These are phyloP conservation scores for Xylogone sp. DNA, from an alignment of 2,329 filamentous ascomycete genomes.

Conservation along the genomic window DNA sequence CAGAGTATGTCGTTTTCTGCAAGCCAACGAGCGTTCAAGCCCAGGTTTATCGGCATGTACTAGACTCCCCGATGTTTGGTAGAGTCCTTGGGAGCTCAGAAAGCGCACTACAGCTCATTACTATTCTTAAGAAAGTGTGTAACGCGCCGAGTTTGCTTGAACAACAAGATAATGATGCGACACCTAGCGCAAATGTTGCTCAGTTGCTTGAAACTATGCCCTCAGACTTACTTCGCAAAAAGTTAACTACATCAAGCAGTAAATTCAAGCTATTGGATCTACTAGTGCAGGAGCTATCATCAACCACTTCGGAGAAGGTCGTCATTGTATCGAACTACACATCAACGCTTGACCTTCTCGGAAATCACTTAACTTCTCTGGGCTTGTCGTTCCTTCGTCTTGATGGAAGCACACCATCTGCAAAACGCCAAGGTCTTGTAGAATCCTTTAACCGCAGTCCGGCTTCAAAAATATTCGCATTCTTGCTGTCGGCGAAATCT, in stretches of 20 bases:
- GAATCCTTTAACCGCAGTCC: conserved; percentile 64
- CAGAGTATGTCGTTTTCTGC: conserved; percentile 92
- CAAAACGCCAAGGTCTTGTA: conserved; percentile 64
- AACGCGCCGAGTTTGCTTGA: conserved; percentile 64
- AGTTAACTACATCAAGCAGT: conserved; percentile 54
- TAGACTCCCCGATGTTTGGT: conserved; percentile 62
- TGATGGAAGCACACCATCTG: conserved; percentile 61
- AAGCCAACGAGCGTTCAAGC: conserved; percentile 87
- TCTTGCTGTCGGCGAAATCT: conserved; percentile 69
- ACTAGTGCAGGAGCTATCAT: conserved; percentile 57
- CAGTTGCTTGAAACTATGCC: conserved; percentile 51
- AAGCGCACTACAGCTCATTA: conserved; percentile 64
- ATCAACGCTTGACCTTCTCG: conserved; percentile 65
- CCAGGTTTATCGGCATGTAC: conserved; percentile 72
- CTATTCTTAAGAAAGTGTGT: conserved; percentile 69
- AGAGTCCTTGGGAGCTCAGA: conserved; percentile 58
- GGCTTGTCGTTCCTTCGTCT: conserved; percentile 62
- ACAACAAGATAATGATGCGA: conserved; percentile 33
- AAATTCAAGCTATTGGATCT: conserved; percentile 67
- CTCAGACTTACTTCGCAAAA: conserved; percentile 45
- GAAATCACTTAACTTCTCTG: conserved; percentile 54
- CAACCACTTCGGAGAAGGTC: conserved; percentile 63
- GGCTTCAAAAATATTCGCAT: conserved; percentile 57
- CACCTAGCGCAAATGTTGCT: conserved; percentile 29
- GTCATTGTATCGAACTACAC: conserved; percentile 77